Base-by-base conservation (phyloP, 805 yeast genomes). In the Monosporozyma servazzii region DNA sequence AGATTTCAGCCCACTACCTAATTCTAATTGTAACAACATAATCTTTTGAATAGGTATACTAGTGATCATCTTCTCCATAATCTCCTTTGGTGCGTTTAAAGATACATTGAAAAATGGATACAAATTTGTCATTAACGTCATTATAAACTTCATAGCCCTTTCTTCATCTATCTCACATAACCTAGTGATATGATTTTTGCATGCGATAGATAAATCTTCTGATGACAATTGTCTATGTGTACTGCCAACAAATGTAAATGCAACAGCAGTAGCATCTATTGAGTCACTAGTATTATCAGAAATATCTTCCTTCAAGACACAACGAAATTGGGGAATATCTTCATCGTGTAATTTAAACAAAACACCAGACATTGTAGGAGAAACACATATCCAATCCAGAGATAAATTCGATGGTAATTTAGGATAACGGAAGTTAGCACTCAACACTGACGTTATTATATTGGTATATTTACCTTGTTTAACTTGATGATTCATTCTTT, bases 21-120 rank as follows among this genome's bases (percentile, higher is more conserved):
- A 54, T 52, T 68, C 71, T 25, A 67, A 52, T 47, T 67, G 71
- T 11, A 68, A 51, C 39, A 68, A 49, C 61, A 65, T 64, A 1
- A 67, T 56, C 47, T 64, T 67, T 52, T 67, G 71, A 30, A 68
- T 61, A 4, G 70, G 70, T 48, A 69, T 65, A 36, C 69, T 64
- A 23, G 66, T 61, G 11, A 66, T 59, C 58, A 67, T 61, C 48
- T 67, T 68, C 46, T 68, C 71, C 58, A 67, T 60, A 13, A 65
- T 56, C 42, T 67, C 71, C 47, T 62, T 62, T 15, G 68, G 64
- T 8, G 71, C 68, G 52, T 67, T 69, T 4, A 68, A 65, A 6
- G 65, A 55, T 6, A 68, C 63, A 46, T 68, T 68, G 48, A 67
- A 68, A 43, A 68, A 62, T 31, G 68, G 61, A 48, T 63, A 67